These are phyloP conservation scores for Cornus controversa DNA, from an alignment of 148 eudicot species.

Conservation along the genomic window DNA sequence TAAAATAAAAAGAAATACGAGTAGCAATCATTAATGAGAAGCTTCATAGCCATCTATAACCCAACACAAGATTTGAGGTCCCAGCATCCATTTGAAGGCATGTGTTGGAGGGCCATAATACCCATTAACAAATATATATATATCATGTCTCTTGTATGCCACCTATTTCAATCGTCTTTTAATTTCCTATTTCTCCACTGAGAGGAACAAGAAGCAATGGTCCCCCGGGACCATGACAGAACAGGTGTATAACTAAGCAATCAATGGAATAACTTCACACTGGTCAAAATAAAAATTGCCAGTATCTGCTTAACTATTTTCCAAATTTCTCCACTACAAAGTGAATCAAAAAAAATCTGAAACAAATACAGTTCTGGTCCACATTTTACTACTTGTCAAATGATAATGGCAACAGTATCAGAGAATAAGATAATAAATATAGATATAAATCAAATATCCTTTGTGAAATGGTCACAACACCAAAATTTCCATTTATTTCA, in stretches of 20 bases:
- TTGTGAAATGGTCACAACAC: too few species aligned
- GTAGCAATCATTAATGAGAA: neutral
- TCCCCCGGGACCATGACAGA: neutral
- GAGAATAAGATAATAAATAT: neutral
- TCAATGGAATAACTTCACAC: neutral
- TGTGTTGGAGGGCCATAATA: constrained; percentile 11
- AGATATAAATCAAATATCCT: neutral
- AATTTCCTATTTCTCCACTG: neutral
- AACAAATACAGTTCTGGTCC: neutral
- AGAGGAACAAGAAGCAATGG: neutral
- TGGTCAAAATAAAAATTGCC: neutral
- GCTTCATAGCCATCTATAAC: too few species aligned
- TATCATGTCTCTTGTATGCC: constrained; percentile 2
- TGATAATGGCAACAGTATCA: neutral
- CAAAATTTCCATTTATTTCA: too few species aligned
- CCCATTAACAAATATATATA: constrained; percentile 2
- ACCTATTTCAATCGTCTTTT: constrained; percentile 11
- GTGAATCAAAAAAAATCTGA: neutral
- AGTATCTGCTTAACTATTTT: neutral
- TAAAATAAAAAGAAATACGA: neutral
- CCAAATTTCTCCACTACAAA: neutral
- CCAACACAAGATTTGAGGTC: too few species aligned
- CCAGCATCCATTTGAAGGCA: neutral
- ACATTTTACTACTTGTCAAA: neutral
- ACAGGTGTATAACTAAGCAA: neutral